Conservation (phyloP, 1,139 yeast species). For the Diutina neorugosa region DNA sequence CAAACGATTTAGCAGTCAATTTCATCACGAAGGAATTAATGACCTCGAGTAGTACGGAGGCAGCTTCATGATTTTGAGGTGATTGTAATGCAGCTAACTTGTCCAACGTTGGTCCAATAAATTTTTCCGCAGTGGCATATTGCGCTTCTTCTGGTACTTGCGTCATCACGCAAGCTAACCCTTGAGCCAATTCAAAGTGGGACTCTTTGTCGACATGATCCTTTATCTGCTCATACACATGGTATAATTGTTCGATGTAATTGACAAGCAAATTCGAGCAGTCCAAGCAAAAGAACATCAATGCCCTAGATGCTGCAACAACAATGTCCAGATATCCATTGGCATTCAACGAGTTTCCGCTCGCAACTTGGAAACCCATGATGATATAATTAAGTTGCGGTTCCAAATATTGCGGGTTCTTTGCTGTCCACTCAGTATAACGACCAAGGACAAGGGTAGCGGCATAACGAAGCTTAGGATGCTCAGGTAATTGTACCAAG, state of each 20-base stretch:
- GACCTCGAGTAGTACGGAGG: conserved; percentile 58
- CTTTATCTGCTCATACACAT: conserved; percentile 58
- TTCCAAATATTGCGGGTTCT: conserved; percentile 73
- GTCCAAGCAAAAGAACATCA: conserved; percentile 91
- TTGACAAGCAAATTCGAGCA: conserved; percentile 59
- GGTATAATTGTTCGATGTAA: conserved; percentile 65
- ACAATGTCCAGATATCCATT: conserved; percentile 36
- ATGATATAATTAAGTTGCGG: conserved; percentile 78
- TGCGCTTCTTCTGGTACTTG: conserved; percentile 32
- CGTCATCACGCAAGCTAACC: conserved; percentile 72
- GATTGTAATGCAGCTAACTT: conserved; percentile 20
- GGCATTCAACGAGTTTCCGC: conserved; percentile 9
- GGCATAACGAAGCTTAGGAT: conserved; percentile 79
- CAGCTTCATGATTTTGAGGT: conserved; percentile 22
- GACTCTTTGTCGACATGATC: conserved; percentile 53
- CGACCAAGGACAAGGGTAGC: conserved; percentile 88
- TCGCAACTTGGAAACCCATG: conserved; percentile 48
- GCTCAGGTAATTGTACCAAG: conserved; percentile 67
- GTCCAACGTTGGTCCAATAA: conserved; percentile 56
- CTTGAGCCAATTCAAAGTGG: conserved; percentile 74
- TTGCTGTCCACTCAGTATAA: conserved; percentile 89
- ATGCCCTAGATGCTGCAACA: conserved; percentile 85
- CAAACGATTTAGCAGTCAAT: conserved; percentile 11
- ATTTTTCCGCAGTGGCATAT: conserved; percentile 32
- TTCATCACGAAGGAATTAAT: conserved; percentile 46